Evolutionary conservation across 164 flowering plant species (phyloP).

Genomic region (Tetracentron sinense): DNA sequence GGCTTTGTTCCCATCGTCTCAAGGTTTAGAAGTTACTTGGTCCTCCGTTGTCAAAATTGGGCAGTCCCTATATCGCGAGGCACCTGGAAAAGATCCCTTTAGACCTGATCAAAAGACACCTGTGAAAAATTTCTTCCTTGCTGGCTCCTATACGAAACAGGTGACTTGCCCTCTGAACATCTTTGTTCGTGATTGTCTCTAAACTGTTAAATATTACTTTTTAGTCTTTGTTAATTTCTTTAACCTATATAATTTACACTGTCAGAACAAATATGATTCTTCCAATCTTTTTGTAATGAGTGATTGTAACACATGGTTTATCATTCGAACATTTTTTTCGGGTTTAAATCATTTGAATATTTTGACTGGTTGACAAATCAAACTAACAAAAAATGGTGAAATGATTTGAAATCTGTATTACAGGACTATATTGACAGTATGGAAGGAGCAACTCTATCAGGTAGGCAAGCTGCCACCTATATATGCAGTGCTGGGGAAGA

Average conservation of each 20-base stretch:
- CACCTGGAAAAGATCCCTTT: conserved; percentile 90
- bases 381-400: too few species aligned
- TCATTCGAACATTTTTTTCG: too few species aligned
- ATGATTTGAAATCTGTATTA: too few species aligned
- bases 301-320: too few species aligned
- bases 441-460: conserved; percentile 97
- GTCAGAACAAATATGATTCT: too few species aligned
- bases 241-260: too few species aligned
- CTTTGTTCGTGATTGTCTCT: too few species aligned
- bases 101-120: conserved; percentile 97
- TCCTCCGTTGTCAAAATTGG: conserved; percentile 93
- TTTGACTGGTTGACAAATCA: too few species aligned
- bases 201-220: too few species aligned
- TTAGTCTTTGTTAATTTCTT: too few species aligned
- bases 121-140: conserved; percentile 82
- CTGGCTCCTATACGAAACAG: conserved; percentile 98
- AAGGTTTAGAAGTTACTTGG: conserved; percentile 85
- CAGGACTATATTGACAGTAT: conserved; percentile 98
- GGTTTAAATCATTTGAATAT: too few species aligned
- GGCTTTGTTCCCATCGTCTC: conserved; percentile 94
- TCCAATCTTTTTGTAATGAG: too few species aligned
- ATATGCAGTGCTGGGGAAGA: conserved; percentile 84
- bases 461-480: conserved; percentile 90
- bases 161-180: conserved; percentile 24
- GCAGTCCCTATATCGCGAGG: conserved; percentile 92